phyloP scores from a whole-genome alignment of 1,139 yeast genomes.

The Saccharomyces hybrid region DNA sequence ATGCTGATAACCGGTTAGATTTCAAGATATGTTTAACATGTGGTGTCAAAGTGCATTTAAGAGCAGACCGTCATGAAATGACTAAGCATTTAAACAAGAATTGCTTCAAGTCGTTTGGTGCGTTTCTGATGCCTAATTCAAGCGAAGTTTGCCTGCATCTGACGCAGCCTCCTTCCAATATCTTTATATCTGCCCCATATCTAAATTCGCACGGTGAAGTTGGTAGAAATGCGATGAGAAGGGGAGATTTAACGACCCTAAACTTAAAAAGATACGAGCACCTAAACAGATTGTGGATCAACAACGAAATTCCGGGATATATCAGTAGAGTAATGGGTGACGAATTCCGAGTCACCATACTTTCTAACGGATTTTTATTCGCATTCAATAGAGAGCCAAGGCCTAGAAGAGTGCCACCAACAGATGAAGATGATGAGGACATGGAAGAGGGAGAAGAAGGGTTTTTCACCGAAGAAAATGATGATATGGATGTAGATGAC shows the following conservation, averaged over 20 bases:
- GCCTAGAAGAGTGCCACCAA: constrained; percentile 19
- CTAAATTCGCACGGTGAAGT: constrained; percentile 68
- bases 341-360: constrained; percentile 29
- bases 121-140: constrained; percentile 41
- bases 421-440: constrained; percentile 15
- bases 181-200: constrained; percentile 53
- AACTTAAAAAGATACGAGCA: constrained; percentile 46
- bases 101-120: constrained; percentile 34
- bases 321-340: constrained; percentile 34
- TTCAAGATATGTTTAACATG: constrained; percentile 37
- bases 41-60: constrained; percentile 35
- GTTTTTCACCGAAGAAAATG: constrained; percentile 18
- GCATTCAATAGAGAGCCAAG: constrained; percentile 27
- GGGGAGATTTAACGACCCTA: constrained; percentile 49
- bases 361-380: constrained; percentile 27
- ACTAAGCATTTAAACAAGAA: constrained; percentile 31
- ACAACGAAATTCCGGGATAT: constrained; percentile 42
- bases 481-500: constrained; percentile 18
- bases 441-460: constrained; percentile 13
- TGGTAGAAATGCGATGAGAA: constrained; percentile 44
- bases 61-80: constrained; percentile 30
- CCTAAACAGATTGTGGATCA: constrained; percentile 53
- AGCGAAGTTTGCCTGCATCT: constrained; percentile 36
- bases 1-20: constrained; percentile 33
- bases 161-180: constrained; percentile 32